Conservation (phyloP, 176 grass and related monocot species). For the Oryza longistaminata region DNA sequence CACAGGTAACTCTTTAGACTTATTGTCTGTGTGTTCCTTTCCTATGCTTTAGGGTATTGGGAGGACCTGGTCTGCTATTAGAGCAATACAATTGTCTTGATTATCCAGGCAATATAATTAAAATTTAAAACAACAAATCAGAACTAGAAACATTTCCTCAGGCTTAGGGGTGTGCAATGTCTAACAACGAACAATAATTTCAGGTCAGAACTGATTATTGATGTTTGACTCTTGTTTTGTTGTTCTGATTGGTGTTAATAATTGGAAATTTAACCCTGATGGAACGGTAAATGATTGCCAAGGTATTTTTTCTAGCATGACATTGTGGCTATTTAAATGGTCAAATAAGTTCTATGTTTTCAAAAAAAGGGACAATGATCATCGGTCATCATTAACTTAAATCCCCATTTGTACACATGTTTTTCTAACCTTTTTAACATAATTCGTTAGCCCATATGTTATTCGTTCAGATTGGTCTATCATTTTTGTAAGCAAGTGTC, state of each 20-base stretch:
- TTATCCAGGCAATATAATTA: background rate
- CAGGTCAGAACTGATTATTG: background rate
- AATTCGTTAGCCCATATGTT: background rate
- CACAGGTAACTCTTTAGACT: constrained; percentile 52
- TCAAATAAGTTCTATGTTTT: background rate
- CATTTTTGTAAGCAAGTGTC: background rate
- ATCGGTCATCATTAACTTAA: background rate
- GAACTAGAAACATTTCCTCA: background rate
- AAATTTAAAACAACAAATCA: background rate
- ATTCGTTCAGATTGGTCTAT: background rate
- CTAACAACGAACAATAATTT: background rate
- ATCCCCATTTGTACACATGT: background rate
- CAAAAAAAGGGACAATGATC: background rate
- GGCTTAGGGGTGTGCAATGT: background rate
- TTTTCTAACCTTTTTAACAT: background rate
- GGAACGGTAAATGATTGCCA: background rate
- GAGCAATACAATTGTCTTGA: background rate
- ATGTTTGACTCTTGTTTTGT: background rate
- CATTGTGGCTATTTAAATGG: background rate
- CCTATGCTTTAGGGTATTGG: constrained; percentile 5
- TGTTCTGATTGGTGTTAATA: background rate
- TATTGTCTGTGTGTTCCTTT: background rate
- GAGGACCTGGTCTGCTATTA: background rate
- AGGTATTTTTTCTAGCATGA: background rate
- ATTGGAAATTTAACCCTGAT: constrained; percentile 15